Evolutionary conservation across 2,329 filamentous ascomycete genomes (phyloP).

Genomic region (Chaetomium sp.): DNA sequence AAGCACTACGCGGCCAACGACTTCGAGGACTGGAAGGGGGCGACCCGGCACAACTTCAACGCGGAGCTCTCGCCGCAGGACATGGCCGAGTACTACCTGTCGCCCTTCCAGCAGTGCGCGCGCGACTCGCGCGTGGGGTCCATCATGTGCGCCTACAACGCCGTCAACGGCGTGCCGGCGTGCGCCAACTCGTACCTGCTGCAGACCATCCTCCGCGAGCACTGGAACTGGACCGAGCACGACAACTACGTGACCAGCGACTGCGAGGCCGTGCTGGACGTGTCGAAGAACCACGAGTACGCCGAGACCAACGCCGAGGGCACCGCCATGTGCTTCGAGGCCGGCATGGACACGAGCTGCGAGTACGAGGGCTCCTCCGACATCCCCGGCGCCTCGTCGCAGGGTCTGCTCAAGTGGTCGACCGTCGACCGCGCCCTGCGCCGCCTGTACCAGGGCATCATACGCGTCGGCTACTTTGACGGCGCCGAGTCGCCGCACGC

Average conservation of each 20-base stretch:
- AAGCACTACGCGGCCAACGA: slow-evolving; percentile 64
- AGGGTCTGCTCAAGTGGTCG: slow-evolving; percentile 24
- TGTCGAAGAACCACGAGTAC: slow-evolving; percentile 33
- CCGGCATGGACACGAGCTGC: slow-evolving; percentile 32
- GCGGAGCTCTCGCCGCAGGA: slow-evolving; percentile 54
- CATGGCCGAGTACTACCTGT: slow-evolving; percentile 67
- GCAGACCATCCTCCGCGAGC: slow-evolving; percentile 60
- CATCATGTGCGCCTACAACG: slow-evolving; percentile 65
- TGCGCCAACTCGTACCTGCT: slow-evolving; percentile 66
- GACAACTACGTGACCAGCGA: slow-evolving; percentile 67
- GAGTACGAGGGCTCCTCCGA: slow-evolving; percentile 28
- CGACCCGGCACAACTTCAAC: slow-evolving; percentile 37
- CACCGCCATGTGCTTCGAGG: slow-evolving; percentile 31
- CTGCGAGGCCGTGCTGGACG: slow-evolving; percentile 55
- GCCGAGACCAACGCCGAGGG: slow-evolving; percentile 29
- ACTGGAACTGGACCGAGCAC: slow-evolving; percentile 64
- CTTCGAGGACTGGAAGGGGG: slow-evolving; percentile 38
- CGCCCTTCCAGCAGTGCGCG: slow-evolving; percentile 65
- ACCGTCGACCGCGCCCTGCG: slow-evolving; percentile 48
- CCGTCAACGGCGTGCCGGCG: slow-evolving; percentile 62
- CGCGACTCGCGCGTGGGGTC: slow-evolving; percentile 58
- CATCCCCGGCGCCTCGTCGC: slow-evolving; percentile 28
- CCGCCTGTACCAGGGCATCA: slow-evolving; percentile 56
- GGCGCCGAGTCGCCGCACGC: slow-evolving; percentile 47
- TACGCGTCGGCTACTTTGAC: slow-evolving; percentile 62